Evolutionary conservation across 2,329 filamentous ascomycete species (phyloP), one percentile per base, ranked within the genome.

Genomic region (Dactylonectria macrodidyma): DNA sequence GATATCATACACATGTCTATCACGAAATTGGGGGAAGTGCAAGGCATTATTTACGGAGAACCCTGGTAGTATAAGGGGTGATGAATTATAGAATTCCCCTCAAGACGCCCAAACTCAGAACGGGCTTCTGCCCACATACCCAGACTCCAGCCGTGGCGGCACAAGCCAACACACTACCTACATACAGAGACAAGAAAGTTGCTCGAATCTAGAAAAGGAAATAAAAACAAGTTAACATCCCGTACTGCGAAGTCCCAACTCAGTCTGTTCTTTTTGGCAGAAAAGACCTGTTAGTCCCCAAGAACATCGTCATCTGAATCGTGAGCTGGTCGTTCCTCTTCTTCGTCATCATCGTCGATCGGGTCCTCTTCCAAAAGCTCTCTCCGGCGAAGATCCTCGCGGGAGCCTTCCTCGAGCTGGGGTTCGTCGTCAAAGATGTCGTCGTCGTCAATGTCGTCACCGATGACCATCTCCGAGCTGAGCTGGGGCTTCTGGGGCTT

Each of bases 371-470:
- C 88, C 26, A 90, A 70, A 61, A 90, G 77, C 75, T 88, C 89
- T 59, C 87, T 82, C 62, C 85, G 82, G 33, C 85, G 82, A 36
- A 90, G 78, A 73, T 91, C 89, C 75, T 90, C 89, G 12, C 79
- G 81, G 3, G 88, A 89, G 57, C 88, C 89, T 73, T 91, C 89
- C 70, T 89, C 89, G 0, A 84, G 85, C 67, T 88, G 87, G 0
- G 78, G 79, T 30, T 86, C 85, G 44, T 84, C 84, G 62, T 85
- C 84, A 44, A 86, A 84, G 22, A 84, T 79, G 59, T 78, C 79
- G 3, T 79, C 77, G 9, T 80, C 81, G 3, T 82, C 81, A 14
- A 83, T 81, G 4, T 84, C 84, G n/a, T 84, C 84, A n/a, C 81
- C 81, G 3, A 79, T 82, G 24, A 85, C 77, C 47, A 86, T 80